Evolutionary conservation across 345 rosid genomes (phyloP), one percentile per base, ranked within the genome.

Genomic region (Gossypium bickii): DNA sequence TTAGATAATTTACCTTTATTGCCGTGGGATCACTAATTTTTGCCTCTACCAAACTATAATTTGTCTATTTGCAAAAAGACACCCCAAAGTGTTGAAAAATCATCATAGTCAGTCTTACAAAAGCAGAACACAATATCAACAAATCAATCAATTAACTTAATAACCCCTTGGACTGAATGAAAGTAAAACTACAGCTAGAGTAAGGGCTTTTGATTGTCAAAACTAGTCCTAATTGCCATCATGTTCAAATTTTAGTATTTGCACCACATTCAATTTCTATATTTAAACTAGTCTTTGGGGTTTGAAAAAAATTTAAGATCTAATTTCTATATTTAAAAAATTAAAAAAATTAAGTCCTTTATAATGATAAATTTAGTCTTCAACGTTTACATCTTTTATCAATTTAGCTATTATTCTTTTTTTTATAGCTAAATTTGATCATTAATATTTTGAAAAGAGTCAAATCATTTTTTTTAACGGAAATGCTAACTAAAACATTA

Each of bases 181-280:
- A 6, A 3, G 38, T 43, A 25, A 25, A 25, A 10, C 17, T 58
- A 57, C 27, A 20, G 27, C 61, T 57, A 57, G 27, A 1, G 2
- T 1, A 22, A 29, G 24, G 7, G 45, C 38, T 24, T 55, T 55
- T 55, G 74, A n/a, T 24, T 0, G 56, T 18, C 38, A 7, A 44
- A 34, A 20, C 67, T n/a, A 56, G 13, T 17, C 58, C 24, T 51
- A 44, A n/a, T 43, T 16, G 24, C 74, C 57, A 62, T 78, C 79
- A 44, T 78, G 62, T 34, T 34, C 7, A 34, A 34, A 34, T 34
- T 0, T 29, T 29, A 29, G 7, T 34, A 34, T 34, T 24, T 48
- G 7, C 38, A 29, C 38, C 6, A 29, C 38, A 29, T 29, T 29
- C 38, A 29, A 29, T 29, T 3, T 29, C 6, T 25, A 25, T 25